Percentiles rank a stretch among this genome's conserved stretches.
These are phyloP conservation scores for Geotrichum macrosporum DNA, from an alignment of 1,139 yeast genomes.

Conservation along the genomic window DNA sequence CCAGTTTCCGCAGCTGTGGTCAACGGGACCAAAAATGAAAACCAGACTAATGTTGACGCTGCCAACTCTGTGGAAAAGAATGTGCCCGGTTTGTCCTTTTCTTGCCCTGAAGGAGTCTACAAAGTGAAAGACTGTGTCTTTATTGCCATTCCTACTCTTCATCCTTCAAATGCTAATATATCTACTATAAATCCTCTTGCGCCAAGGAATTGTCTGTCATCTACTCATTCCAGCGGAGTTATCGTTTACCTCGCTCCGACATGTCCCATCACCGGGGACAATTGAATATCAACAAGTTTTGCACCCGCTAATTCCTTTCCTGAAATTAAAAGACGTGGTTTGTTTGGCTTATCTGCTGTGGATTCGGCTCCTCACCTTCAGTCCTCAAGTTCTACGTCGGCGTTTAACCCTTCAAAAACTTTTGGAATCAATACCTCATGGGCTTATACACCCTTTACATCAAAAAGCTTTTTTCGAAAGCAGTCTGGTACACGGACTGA, in stretches of 20 bases:
- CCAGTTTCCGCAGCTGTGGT: slow-evolving; percentile 16
- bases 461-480: slow-evolving; percentile 2
- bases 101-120: slow-evolving; percentile 36
- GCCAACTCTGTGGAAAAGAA: slow-evolving; percentile 29
- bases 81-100: slow-evolving; percentile 26
- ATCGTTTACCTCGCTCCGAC: slow-evolving; percentile 22
- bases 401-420: slow-evolving; percentile 2
- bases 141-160: slow-evolving; percentile 38
- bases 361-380: not conserved
- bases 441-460: slow-evolving; percentile 1
- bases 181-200: slow-evolving; percentile 38
- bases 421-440: slow-evolving; percentile 9
- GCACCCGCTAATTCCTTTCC: slow-evolving; percentile 4
- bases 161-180: slow-evolving; percentile 39
- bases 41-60: slow-evolving; percentile 31
- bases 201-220: slow-evolving; percentile 33
- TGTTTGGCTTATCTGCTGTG: not conserved
- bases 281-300: slow-evolving; percentile 11
- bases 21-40: slow-evolving; percentile 10
- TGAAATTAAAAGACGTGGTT: not conserved
- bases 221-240: slow-evolving; percentile 32
- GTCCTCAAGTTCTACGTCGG: not conserved
- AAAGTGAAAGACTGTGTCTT: slow-evolving; percentile 33
- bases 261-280: slow-evolving; percentile 18
- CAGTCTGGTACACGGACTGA: slow-evolving; percentile 1